phyloP scores from a whole-genome alignment of 768 basidiomycete genomes.

The Phlegmacium glaucopus region DNA sequence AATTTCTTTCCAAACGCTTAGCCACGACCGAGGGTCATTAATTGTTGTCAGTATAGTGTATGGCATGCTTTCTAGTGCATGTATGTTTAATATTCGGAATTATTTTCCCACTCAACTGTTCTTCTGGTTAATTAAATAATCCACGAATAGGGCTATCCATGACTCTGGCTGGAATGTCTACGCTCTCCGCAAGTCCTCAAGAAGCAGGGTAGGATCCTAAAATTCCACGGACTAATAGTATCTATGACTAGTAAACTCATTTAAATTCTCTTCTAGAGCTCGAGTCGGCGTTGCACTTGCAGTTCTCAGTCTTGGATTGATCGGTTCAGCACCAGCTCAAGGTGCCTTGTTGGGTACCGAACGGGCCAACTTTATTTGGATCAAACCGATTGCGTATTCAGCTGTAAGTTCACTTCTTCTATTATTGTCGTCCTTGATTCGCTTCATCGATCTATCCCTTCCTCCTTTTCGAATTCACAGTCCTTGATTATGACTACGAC shows the following conservation, averaged over 20 bases:
- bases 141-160: constrained; percentile 36
- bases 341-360: constrained; percentile 25
- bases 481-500: no score
- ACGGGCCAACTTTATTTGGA: constrained; percentile 21
- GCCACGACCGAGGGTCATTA: constrained; percentile 26
- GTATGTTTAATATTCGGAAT: constrained; percentile 16
- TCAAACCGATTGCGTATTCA: constrained; percentile 28
- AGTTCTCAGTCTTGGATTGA: constrained; percentile 25
- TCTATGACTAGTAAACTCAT: no score
- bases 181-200: constrained; percentile 26
- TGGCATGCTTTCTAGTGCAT: constrained; percentile 42
- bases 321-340: constrained; percentile 31
- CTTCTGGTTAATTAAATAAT: no score
- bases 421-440: no score
- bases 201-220: constrained; percentile 30
- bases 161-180: constrained; percentile 25
- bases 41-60: constrained; percentile 39
- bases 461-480: no score
- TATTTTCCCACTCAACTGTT: no score
- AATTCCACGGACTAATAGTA: neutral
- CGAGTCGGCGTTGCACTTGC: constrained; percentile 30
- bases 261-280: constrained; percentile 18
- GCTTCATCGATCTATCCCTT: no score
- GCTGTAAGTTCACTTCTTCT: constrained; percentile 19
- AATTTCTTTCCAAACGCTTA: constrained; percentile 5